A percentile compares a stretch with the other conserved stretches of the same genome.
phyloP scores from a whole-genome alignment of 177 flowering plant species.

The Telopea speciosissima region DNA sequence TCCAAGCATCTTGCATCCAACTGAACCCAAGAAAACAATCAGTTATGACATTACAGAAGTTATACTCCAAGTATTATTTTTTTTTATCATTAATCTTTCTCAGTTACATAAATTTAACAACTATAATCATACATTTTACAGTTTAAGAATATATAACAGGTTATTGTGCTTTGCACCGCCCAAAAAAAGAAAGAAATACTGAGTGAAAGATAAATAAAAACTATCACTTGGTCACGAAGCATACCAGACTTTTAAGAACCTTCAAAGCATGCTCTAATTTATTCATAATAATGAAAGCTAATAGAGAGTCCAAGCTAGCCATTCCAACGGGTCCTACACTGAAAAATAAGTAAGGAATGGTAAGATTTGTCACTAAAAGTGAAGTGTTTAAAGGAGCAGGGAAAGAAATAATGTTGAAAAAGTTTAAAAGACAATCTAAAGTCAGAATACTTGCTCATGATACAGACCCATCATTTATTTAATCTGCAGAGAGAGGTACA shows the following conservation, averaged over 20 bases:
- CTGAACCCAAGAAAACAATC: conserved; percentile 9
- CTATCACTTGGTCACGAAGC: neutral
- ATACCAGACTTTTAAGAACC: conserved; percentile 19
- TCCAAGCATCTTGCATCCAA: conserved; percentile 19
- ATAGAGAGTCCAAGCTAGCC: conserved; percentile 20
- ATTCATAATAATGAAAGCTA: conserved; percentile 17
- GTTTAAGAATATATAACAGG: too few species aligned
- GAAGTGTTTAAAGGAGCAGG: too few species aligned
- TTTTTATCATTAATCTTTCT: neutral
- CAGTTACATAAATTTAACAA: neutral
- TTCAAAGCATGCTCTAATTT: conserved; percentile 15
- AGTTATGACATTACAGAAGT: neutral
- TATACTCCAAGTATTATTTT: neutral
- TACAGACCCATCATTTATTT: too few species aligned
- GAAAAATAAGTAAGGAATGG: too few species aligned
- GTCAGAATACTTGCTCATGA: too few species aligned
- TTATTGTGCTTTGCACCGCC: too few species aligned
- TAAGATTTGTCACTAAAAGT: too few species aligned
- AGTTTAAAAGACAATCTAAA: too few species aligned
- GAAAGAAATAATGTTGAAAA: too few species aligned
- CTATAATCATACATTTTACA: neutral
- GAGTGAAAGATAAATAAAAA: neutral
- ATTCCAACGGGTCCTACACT: conserved; percentile 29
- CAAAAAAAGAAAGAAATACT: too few species aligned
- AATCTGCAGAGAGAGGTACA: too few species aligned